Evolutionary conservation across 805 yeast species (phyloP).

Genomic region (Suhomyces emberorum): DNA sequence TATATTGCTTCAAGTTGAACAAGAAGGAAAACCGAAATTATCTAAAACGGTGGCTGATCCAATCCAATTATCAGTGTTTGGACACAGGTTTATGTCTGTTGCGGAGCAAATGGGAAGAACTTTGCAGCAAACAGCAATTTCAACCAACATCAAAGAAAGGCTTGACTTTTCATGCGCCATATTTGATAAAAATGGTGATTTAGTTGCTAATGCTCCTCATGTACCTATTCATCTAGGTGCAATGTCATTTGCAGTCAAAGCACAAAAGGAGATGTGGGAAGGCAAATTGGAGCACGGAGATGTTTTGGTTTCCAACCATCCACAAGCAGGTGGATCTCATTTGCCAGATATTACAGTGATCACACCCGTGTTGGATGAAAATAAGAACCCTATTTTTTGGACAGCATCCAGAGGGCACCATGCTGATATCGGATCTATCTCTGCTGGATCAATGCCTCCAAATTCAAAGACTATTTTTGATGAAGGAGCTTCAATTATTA

Average conservation of each 20-base stretch:
- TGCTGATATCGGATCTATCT: slow-evolving; percentile 89
- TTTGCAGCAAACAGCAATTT: slow-evolving; percentile 43
- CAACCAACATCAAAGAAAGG: slow-evolving; percentile 44
- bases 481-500: slow-evolving; percentile 86
- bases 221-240: slow-evolving; percentile 47
- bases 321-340: slow-evolving; percentile 43
- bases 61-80: slow-evolving; percentile 38
- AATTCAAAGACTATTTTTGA: slow-evolving; percentile 79
- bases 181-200: slow-evolving; percentile 39
- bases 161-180: slow-evolving; percentile 46
- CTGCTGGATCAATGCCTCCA: slow-evolving; percentile 96
- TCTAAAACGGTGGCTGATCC: slow-evolving; percentile 31
- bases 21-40: slow-evolving; percentile 19
- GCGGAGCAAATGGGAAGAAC: slow-evolving; percentile 55
- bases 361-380: slow-evolving; percentile 70
- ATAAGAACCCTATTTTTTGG: slow-evolving; percentile 65
- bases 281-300: slow-evolving; percentile 41
- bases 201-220: slow-evolving; percentile 47
- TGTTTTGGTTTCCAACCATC: slow-evolving; percentile 43
- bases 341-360: slow-evolving; percentile 72
- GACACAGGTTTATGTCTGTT: slow-evolving; percentile 55
- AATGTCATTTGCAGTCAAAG: slow-evolving; percentile 46
- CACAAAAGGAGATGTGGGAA: slow-evolving; percentile 38
- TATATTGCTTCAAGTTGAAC: slow-evolving; percentile 19
- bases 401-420: slow-evolving; percentile 96